Conservation (phyloP, 257 asterid species). For the Ehretia macrophylla region DNA sequence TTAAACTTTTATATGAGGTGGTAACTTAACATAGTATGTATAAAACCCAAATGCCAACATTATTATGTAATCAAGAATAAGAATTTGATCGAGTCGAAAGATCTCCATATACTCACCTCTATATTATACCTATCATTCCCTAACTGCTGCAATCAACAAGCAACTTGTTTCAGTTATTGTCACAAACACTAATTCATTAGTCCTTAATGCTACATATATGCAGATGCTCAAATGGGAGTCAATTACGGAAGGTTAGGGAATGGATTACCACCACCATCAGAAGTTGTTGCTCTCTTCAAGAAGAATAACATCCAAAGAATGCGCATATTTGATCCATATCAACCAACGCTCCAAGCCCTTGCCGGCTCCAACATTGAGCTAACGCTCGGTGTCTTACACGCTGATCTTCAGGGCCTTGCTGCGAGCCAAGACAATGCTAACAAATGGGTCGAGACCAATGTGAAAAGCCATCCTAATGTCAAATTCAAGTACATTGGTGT, state of each 20-base stretch:
- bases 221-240: conserved; percentile 35
- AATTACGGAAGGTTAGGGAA: conserved; percentile 27
- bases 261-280: conserved; percentile 21
- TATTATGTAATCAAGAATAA: no score
- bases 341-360: conserved; percentile 25
- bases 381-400: conserved; percentile 31
- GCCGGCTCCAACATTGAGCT: conserved; percentile 31
- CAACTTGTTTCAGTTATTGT: no score
- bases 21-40: no score
- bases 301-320: conserved; percentile 19
- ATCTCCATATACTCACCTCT: no score
- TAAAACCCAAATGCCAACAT: no score
- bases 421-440: conserved; percentile 50
- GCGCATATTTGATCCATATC: conserved; percentile 34
- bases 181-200: no score
- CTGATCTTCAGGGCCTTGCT: conserved; percentile 22
- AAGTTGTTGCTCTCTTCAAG: conserved; percentile 26
- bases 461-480: conserved; percentile 36
- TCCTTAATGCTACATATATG: not conserved
- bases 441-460: conserved; percentile 50
- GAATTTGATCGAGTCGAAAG: no score
- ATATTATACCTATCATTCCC: no score
- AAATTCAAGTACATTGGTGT: conserved; percentile 45
- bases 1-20: no score
- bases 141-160: no score